Evolutionary conservation across 139 green algal species (phyloP), one percentile per base, ranked within the genome.

Genomic region (Volvox reticuliferus): DNA sequence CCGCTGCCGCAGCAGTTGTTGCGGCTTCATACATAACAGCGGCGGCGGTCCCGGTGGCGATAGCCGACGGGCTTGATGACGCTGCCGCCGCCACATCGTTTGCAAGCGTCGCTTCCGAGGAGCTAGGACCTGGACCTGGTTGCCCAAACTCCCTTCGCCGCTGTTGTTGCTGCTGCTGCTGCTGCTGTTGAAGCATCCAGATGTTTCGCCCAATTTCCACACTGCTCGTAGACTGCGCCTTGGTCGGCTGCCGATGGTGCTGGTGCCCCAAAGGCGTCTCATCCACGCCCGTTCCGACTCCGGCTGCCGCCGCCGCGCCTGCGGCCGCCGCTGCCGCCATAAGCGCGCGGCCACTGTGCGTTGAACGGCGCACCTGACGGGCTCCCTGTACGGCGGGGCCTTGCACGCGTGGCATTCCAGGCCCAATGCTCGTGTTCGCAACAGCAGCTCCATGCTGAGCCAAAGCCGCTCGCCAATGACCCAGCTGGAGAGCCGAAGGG

Each of bases 241-340:
- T 79, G 75, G 14, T 24, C 13, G n/a, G 32, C 75, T 81, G 32
- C n/a, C 75, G 75, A 24, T 82, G 77, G 1, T 61, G 33, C 21
- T 73, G 65, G 65, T 17, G 77, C 12, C 77, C 77, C 18, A 21
- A 5, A 12, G 35, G 9, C 33, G 17, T 32, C 77, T 63, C 37
- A 24, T 85, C 79, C 30, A 9, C 79, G 79, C 20, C 14, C 37
- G 55, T 55, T 5, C 13, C 80, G 12, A 17, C 80, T 1, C 28
- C 82, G 21, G 82, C 63, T 22, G 21, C 82, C 33, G 82, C 62
- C 32, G 63, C 82, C 0, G 82, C 78, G 1, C 37, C 78, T 1
- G 36, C 78, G 37, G 36, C 78, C 2, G 82, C 82, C 20, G 82
- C 82, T 62, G 63, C 82, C 9, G 63, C 82, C 82, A 88, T 88